phyloP scores from a whole-genome alignment of 257 asterid genomes.

The Jasminum sambac region DNA sequence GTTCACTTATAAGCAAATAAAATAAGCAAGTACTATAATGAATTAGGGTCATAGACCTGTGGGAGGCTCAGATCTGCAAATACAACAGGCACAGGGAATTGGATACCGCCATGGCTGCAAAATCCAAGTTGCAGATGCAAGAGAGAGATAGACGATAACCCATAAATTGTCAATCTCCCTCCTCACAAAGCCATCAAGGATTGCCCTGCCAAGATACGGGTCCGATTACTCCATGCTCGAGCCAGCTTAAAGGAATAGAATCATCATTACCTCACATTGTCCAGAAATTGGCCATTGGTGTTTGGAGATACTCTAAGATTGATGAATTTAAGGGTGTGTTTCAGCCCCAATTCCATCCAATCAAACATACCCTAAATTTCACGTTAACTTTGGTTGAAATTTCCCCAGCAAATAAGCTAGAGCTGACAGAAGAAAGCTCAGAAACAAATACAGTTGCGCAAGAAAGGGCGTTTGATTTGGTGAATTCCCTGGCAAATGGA shows the following conservation, averaged over 20 bases:
- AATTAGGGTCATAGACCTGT: too few relatives aligned
- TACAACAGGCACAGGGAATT: constrained; percentile 12
- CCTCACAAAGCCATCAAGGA: constrained; percentile 20
- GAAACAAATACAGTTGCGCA: too few relatives aligned
- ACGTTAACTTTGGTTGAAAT: too few relatives aligned
- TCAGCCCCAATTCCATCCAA: too few relatives aligned
- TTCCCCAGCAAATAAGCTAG: too few relatives aligned
- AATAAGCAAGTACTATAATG: too few relatives aligned
- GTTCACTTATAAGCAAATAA: too few relatives aligned
- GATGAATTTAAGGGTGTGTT: too few relatives aligned
- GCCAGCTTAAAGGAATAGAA: constrained; percentile 6
- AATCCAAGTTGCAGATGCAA: constrained; percentile 11
- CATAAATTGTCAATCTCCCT: background rate
- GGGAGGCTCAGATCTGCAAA: constrained; percentile 42
- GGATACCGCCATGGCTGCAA: constrained; percentile 49
- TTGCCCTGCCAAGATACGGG: constrained; percentile 43
- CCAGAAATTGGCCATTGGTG: too few relatives aligned
- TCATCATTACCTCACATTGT: constrained; percentile 25
- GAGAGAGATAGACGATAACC: background rate
- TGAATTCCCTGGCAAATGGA: background rate
- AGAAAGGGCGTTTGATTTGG: background rate
- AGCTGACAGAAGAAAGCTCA: too few relatives aligned
- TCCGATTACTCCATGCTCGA: background rate
- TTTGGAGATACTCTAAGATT: too few relatives aligned
- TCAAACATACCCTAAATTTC: too few relatives aligned